Percentiles rank a stretch among this genome's conserved stretches.
Conservation (phyloP, 371 early-diverging fungal species). For the Mortierella sp. region DNA sequence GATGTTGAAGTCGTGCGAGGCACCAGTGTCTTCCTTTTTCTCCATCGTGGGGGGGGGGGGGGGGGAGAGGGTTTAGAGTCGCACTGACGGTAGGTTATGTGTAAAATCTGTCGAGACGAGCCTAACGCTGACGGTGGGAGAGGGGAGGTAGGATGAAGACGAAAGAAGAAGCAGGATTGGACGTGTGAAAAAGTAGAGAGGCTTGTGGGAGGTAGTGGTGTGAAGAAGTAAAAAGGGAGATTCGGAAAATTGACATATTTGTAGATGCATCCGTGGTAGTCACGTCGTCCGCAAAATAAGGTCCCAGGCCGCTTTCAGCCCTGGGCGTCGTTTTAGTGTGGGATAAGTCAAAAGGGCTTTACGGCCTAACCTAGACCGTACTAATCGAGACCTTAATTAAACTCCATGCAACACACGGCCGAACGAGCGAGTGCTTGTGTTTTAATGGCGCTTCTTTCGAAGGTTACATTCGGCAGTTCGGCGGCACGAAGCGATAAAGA, state of each 20-base stretch:
- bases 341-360: neutral
- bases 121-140: neutral
- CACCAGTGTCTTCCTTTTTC: conserved; percentile 9
- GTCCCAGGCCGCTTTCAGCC: neutral
- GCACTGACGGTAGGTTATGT: neutral
- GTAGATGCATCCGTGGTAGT: neutral
- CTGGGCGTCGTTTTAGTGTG: neutral
- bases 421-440: neutral
- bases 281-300: neutral
- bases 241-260: neutral
- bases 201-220: neutral
- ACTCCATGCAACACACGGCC: neutral
- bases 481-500: neutral
- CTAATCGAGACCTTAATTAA: neutral
- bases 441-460: conserved; percentile 1
- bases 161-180: neutral
- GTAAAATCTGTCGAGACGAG: neutral
- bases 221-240: neutral
- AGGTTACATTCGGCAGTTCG: conserved; percentile 11
- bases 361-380: conserved; percentile 1
- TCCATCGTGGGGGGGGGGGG: conserved; percentile 18
- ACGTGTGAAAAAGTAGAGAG: neutral
- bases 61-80: conserved; percentile 4
- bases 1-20: conserved; percentile 18
- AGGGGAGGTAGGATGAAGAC: neutral